Percentiles rank a stretch among this genome's conserved stretches.
phyloP scores from a whole-genome alignment of 768 basidiomycete species.

The Crucibulum laeve region DNA sequence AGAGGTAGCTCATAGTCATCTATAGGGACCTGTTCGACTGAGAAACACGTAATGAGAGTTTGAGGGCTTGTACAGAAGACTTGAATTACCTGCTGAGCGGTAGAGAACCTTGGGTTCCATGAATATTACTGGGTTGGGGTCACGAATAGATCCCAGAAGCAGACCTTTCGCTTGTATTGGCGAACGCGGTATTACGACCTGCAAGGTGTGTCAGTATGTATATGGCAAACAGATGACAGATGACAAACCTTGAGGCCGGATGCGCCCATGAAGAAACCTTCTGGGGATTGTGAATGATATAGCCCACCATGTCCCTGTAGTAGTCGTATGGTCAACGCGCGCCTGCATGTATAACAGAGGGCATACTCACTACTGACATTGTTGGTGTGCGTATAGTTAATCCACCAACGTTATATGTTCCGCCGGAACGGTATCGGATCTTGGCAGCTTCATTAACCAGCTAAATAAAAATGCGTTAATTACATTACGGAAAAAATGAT shows the following conservation, averaged over 20 bases:
- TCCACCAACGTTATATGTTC: conserved; percentile 75
- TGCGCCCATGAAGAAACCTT: conserved; percentile 91
- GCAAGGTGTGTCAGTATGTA: conserved; percentile 6
- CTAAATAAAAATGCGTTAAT: conserved; percentile 33
- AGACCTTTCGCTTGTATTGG: conserved; percentile 96
- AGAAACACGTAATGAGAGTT: conserved; percentile 4
- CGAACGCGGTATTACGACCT: conserved; percentile 89
- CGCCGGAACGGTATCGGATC: conserved; percentile 85
- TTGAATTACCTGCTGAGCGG: conserved; percentile 66
- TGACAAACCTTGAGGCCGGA: conserved; percentile 73
- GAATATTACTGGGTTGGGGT: conserved; percentile 91
- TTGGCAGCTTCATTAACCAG: conserved; percentile 96
- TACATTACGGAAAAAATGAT: neutral
- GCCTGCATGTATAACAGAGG: conserved; percentile 4
- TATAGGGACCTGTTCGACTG: conserved; percentile 89
- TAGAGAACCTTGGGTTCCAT: conserved; percentile 96
- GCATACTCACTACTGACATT: conserved; percentile 72
- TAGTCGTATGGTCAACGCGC: neutral
- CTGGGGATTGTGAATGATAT: conserved; percentile 94
- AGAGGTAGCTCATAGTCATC: conserved; percentile 87
- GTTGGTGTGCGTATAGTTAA: conserved; percentile 83
- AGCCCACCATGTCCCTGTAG: conserved; percentile 74
- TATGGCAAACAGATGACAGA: neutral
- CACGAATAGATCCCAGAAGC: conserved; percentile 79
- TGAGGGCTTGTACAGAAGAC: neutral